Conservation (phyloP, 2,329 filamentous ascomycete genomes). For the Epichloe uncinata region DNA sequence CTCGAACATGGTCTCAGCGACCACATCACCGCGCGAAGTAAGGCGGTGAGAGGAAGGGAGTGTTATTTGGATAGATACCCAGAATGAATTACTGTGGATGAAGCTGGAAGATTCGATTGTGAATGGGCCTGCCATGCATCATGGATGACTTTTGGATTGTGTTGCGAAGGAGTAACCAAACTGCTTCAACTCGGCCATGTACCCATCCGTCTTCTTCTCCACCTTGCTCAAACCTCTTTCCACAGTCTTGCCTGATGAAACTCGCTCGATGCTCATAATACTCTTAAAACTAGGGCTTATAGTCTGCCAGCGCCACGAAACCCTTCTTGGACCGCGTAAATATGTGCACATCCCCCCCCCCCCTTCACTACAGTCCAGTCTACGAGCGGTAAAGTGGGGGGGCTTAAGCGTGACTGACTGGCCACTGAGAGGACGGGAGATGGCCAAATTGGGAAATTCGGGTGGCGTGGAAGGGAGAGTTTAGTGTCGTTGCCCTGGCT, state of each 20-base stretch:
- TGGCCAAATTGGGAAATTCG: conserved; percentile 18
- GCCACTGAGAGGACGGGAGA: no score
- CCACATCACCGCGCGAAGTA: not conserved
- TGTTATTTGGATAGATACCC: conserved; percentile 4
- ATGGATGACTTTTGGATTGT: no score
- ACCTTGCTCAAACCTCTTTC: conserved; percentile 18
- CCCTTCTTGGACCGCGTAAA: conserved; percentile 24
- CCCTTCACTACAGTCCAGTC: no score
- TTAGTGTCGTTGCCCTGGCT: not conserved
- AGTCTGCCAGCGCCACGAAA: conserved; percentile 25
- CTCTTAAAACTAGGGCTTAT: conserved; percentile 22
- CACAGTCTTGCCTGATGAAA: conserved; percentile 20
- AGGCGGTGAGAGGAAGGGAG: not conserved
- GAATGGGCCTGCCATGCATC: no score
- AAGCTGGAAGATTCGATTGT: no score
- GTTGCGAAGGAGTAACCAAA: no score
- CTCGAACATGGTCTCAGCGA: not conserved
- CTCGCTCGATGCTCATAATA: conserved; percentile 20
- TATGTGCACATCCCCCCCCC: conserved; percentile 26
- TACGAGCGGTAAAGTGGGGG: no score
- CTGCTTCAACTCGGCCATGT: conserved; percentile 8
- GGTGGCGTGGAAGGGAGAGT: not conserved
- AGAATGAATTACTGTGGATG: not conserved
- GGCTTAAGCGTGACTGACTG: no score
- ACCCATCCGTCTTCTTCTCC: conserved; percentile 10